phyloP scores from a whole-genome alignment of 768 basidiomycete species.

The Artomyces pyxidatus region DNA sequence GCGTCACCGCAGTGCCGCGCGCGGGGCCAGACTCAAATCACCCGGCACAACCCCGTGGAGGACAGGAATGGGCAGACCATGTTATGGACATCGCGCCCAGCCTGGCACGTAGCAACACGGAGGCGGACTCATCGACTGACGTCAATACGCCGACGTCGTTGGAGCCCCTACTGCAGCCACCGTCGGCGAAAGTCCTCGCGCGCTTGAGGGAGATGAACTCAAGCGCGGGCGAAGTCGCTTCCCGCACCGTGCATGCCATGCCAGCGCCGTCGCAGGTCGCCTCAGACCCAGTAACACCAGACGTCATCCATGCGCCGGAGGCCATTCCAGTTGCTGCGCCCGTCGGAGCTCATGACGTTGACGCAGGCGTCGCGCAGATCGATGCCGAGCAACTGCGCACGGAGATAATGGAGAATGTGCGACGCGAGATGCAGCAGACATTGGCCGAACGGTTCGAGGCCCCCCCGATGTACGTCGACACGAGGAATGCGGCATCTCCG shows the following conservation, averaged over 20 bases:
- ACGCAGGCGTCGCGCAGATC: neutral
- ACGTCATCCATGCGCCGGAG: too few species aligned
- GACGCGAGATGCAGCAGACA: neutral
- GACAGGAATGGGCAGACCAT: too few species aligned
- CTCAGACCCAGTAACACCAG: too few species aligned
- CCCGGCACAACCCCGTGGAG: too few species aligned
- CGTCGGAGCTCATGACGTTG: neutral
- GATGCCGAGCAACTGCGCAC: neutral
- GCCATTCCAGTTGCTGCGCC: too few species aligned
- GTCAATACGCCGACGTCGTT: accelerated
- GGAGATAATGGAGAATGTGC: neutral
- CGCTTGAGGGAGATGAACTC: neutral
- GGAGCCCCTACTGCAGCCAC: neutral
- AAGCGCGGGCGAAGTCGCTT: neutral
- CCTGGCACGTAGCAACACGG: too few species aligned
- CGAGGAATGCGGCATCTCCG: too few species aligned
- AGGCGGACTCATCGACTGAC: too few species aligned
- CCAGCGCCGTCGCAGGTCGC: too few species aligned
- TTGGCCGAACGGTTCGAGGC: neutral
- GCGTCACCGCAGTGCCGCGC: neutral
- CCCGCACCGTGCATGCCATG: too few species aligned
- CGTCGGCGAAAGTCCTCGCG: neutral
- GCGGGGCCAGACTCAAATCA: too few species aligned
- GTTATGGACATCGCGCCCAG: too few species aligned
- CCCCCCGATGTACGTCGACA: neutral